Base-by-base conservation (phyloP, 116 monocot species). In the Iris pallida region DNA sequence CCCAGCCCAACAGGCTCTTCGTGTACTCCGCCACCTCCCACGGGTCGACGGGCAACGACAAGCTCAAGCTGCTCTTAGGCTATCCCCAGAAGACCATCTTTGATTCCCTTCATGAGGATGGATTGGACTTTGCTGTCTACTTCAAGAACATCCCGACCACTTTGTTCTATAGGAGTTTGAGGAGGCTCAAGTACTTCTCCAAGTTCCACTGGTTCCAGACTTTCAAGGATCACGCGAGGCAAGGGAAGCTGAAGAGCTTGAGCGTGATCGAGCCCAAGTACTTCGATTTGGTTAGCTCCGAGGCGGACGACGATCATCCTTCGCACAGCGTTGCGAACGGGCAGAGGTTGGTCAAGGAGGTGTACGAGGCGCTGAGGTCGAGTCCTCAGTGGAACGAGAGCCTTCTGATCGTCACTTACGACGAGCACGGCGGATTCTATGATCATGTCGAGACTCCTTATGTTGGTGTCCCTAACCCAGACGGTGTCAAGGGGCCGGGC, bases 61-160 rank as follows among this genome's bases (percentile, higher is more conserved):
- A 66, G 68, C 5, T 47, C 13, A 63, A 76, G 16, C 78, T 91
- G 0, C 65, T 88, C 41, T 6, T 42, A 41, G 92, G 92, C 18
- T 90, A 75, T 59, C 93, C 90, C 5, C 93, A 93, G 55, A 80
- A 69, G 69, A 87, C 93, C 71, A 93, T 93, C 68, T 93, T 93
- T 57, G 93, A 93, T 71, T 90, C 84, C n/a, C 73, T 93, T 13
- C 68, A 73, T 18, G 82, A 84, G 4, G 71, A 78, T 15, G 72
- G 75, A 7, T 73, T 76, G 12, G 86, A 84, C 59, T 93, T 89
- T 45, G 76, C 68, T 4, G 52, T 93, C 64, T 93, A 93, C 73
- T 83, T 84, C 73, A 68, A 81, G 59, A 82, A 65, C 77, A 67
- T 93, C n/a, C 93, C 93, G 3, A 78, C 84, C 9, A 82, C 84